Evolutionary conservation across 805 yeast genomes (phyloP).

Genomic region (Metschnikowia cubensis): DNA sequence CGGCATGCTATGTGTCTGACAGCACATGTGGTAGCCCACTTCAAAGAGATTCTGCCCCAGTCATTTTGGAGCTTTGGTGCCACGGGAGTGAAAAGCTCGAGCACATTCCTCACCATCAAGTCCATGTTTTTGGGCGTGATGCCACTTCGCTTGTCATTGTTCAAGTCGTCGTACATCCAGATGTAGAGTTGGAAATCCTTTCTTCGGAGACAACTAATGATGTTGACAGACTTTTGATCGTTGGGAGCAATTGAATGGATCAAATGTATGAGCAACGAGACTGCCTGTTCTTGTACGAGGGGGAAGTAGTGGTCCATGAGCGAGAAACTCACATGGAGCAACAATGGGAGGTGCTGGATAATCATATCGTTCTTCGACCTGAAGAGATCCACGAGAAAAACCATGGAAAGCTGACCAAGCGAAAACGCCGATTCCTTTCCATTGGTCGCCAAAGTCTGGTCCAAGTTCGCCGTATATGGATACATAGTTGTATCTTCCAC

Average conservation of each 20-base stretch:
- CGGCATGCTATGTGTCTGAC: conserved; percentile 96
- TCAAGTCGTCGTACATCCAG: conserved; percentile 87
- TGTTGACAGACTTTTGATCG: conserved; percentile 50
- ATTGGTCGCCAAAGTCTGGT: conserved; percentile 48
- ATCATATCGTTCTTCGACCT: conserved; percentile 63
- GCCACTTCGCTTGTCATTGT: conserved; percentile 63
- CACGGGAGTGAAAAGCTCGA: conserved; percentile 50
- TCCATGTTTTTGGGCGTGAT: conserved; percentile 90
- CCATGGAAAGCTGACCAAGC: conserved; percentile 79
- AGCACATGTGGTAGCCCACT: conserved; percentile 97
- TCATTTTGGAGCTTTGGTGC: conserved; percentile 59
- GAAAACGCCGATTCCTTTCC: conserved; percentile 78
- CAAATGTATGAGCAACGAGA: conserved; percentile 66
- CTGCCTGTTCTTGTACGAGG: conserved; percentile 80
- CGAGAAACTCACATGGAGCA: conserved; percentile 76
- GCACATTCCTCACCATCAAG: conserved; percentile 55
- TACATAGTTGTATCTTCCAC: conserved; percentile 27
- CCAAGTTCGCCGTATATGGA: conserved; percentile 76
- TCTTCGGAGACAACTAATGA: conserved; percentile 55
- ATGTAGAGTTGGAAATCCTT: conserved; percentile 43
- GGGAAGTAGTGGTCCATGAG: conserved; percentile 84
- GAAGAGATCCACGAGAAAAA: conserved; percentile 78
- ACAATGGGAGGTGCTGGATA: conserved; percentile 57
- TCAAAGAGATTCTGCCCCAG: conserved; percentile 80
- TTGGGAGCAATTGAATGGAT: conserved; percentile 60